Evolutionary conservation across 345 rosid species (phyloP), one percentile per base, ranked within the genome.

Genomic region (Murraya paniculata): DNA sequence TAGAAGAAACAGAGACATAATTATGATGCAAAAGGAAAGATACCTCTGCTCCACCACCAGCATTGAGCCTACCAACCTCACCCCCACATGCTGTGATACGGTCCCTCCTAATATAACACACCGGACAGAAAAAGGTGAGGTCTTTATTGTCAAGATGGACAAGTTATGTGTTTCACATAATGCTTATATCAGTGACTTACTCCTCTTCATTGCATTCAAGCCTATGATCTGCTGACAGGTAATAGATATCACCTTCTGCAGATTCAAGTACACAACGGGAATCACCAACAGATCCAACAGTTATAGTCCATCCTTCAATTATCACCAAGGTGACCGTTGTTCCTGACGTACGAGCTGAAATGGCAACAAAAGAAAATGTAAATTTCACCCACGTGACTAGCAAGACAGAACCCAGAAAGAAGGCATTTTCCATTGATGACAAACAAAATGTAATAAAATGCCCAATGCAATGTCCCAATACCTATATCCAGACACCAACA

Each of bases 41-140:
- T 90, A 97, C 99, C 98, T 94, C 98, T 9, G 97, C 89, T 85
- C 99, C 99, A 74, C 98, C 98, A 73, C 99, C 99, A 73, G 99
- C 86, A 82, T 93, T 94, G 69, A 97, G 87, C 74, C 98, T 92
- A 68, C 99, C 99, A 81, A 97, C 98, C 86, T 97, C 99, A 83
- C 99, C 99, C 66, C 99, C 99, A 80, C 99, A 90, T 62, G 95
- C 89, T 68, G 98, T 97, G 73, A 97, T 87, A 21, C 98, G 98
- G 11, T 86, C 89, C 87, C 97, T 88, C 94, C 99, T 97, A 68
- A 69, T 55, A 81, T 67, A 81, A 82, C 24, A 71, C n/a, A 69
- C 62, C 59, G 67, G 13, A 45, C n/a, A 53, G 57, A 58, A 70
- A 13, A 76, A 58, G 19, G 18, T 38, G 38, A 87, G 68, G 45